phyloP scores from a whole-genome alignment of 2,329 filamentous ascomycete genomes.

The Trichophyton schoenleinii region DNA sequence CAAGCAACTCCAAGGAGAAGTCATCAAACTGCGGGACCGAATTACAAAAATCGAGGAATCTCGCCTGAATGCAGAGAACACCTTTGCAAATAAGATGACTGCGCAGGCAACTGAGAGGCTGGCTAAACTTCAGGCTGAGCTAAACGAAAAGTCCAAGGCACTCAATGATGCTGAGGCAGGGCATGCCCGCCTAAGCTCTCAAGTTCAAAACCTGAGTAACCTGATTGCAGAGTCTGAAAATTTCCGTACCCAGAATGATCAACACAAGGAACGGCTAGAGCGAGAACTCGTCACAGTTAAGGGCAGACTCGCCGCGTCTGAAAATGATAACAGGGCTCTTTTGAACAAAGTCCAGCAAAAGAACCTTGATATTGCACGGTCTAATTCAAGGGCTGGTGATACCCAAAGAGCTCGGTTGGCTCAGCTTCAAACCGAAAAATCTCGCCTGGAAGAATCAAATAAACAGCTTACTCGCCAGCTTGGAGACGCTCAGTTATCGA shows the following conservation, averaged over 20 bases:
- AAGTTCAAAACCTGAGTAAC: constrained; percentile 76
- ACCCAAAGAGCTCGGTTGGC: constrained; percentile 64
- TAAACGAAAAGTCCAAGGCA: constrained; percentile 65
- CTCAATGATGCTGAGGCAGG: constrained; percentile 70
- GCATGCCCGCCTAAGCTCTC: constrained; percentile 58
- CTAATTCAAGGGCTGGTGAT: constrained; percentile 73
- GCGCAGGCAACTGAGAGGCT: constrained; percentile 70
- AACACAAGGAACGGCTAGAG: constrained; percentile 86
- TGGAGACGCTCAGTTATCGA: constrained; percentile 68
- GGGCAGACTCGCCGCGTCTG: constrained; percentile 75
- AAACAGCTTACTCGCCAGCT: constrained; percentile 70
- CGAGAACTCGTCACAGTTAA: constrained; percentile 84
- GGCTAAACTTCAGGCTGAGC: constrained; percentile 60
- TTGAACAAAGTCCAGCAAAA: constrained; percentile 97
- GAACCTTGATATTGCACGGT: constrained; percentile 86
- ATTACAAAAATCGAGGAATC: constrained; percentile 79
- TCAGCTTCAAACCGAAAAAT: constrained; percentile 70
- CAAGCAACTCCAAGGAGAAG: constrained; percentile 76
- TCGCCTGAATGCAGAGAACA: constrained; percentile 66
- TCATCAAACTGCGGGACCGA: constrained; percentile 67
- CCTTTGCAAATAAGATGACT: constrained; percentile 67
- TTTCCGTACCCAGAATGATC: constrained; percentile 80
- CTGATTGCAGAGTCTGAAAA: constrained; percentile 80
- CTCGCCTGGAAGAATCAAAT: constrained; percentile 69
- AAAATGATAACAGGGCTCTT: constrained; percentile 91